A percentile compares a stretch with the other conserved stretches of the same genome.
These are phyloP conservation scores for Cylindrotheca closterium DNA, from an alignment of 108 stramenopile genomes.

Conservation along the genomic window DNA sequence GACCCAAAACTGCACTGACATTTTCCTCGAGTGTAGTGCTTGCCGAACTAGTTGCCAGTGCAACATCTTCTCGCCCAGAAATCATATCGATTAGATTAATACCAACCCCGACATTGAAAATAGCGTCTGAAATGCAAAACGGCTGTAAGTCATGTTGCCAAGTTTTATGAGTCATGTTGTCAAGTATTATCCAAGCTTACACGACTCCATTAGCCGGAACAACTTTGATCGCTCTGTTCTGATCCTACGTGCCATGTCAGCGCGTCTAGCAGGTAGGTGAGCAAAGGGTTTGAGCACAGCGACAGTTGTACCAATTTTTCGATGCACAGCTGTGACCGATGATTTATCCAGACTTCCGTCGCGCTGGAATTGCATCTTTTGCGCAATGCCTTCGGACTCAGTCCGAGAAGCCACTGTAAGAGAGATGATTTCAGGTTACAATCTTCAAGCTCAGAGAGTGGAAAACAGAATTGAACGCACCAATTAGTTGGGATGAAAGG, in stretches of 20 bases:
- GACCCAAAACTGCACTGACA: constrained; percentile 60
- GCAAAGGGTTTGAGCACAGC: constrained; percentile 77
- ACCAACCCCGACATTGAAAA: constrained; percentile 66
- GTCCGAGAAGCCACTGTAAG: constrained; percentile 75
- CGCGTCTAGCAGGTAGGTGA: constrained; percentile 77
- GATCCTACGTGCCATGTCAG: constrained; percentile 69
- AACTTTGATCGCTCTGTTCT: constrained; percentile 65
- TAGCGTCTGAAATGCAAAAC: constrained; percentile 55
- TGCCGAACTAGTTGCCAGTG: constrained; percentile 48
- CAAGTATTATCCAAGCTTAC: constrained; percentile 34
- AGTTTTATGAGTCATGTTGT: too few relatives aligned
- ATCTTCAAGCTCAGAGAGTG: too few relatives aligned
- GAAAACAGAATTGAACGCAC: too few relatives aligned
- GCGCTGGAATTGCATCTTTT: constrained; percentile 53
- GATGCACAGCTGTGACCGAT: constrained; percentile 30
- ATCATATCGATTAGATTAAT: constrained; percentile 70
- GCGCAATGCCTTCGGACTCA: constrained; percentile 51
- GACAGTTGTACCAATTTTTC: constrained; percentile 86
- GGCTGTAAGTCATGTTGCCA: neutral
- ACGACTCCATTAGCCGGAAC: constrained; percentile 74
- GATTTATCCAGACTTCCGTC: constrained; percentile 46
- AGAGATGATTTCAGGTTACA: too few relatives aligned
- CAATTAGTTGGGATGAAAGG: constrained; percentile 53
- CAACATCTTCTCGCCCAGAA: constrained; percentile 32
- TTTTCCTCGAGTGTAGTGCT: constrained; percentile 55